Evolutionary conservation across 164 flowering plant species (phyloP), one percentile per base, ranked within the genome.

Genomic region (Berberis thunbergii): DNA sequence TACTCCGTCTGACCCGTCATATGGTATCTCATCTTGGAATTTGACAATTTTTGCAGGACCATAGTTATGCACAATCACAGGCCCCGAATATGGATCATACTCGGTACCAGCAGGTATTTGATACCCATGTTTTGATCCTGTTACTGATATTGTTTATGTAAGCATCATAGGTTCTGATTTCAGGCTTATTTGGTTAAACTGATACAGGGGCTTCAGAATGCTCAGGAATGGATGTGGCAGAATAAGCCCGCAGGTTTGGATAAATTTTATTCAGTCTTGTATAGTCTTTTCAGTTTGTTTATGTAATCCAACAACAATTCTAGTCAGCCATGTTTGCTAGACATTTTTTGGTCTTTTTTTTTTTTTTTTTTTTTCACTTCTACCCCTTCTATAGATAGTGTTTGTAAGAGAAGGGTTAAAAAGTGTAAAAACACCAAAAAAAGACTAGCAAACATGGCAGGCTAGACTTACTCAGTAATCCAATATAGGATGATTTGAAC

Each of bases 201-300:
- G 41, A 44, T 70, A 45, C 71, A 87, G 88, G 90, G 87, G 9
- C 63, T 71, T 62, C 84, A 73, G 64, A 71, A 84, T 60, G 50
- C 85, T 54, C 97, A 88, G 68, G 89, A 87, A 13, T 85, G 86
- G 88, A 83, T 81, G 82, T 84, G 91, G 93, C 86, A 86, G 74
- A 83, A 76, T 67, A 88, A 80, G 63, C 76, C 85, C 63, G 67
- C 86, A 80, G 97, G 94, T 84, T 73, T 10, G 55, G 7, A 8
- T 41, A 50, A 55, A 7, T 57, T 48, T 40, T 7, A 5, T 52
- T 52, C 12, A n/a, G 38, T 54, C 38, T 54, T 54, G n/a, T 10
- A 7, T 54, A 7, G 7, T 54, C 4, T 54, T 54, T 54, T 10
- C 26, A 26, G 26, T 26, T 26, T 26, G 26, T 26, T 26, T 26